Percentiles rank a stretch among this genome's conserved stretches.
phyloP scores from a whole-genome alignment of 805 yeast genomes.

The Nakazawaea siamensis region DNA sequence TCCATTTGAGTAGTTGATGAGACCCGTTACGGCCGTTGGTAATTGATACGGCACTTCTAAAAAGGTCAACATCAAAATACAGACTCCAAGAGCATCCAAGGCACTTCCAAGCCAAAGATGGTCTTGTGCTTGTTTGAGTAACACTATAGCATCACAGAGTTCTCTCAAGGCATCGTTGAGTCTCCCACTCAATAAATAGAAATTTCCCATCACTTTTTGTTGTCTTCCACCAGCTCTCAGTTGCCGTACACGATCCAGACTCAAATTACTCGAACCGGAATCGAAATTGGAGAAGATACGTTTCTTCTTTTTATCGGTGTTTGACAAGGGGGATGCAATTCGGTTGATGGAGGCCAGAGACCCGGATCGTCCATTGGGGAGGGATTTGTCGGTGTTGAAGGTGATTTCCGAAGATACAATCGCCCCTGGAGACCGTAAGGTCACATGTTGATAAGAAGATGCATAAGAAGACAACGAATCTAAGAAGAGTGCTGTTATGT shows the following conservation, averaged over 20 bases:
- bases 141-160: slow-evolving; percentile 63
- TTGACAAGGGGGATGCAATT: slow-evolving; percentile 1
- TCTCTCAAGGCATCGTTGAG: slow-evolving; percentile 60
- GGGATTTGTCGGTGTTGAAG: neutral
- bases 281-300: slow-evolving; percentile 18
- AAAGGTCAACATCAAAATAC: slow-evolving; percentile 51
- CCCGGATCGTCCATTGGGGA: neutral
- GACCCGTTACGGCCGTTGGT: slow-evolving; percentile 24
- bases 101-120: slow-evolving; percentile 84
- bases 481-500: slow-evolving; percentile 57
- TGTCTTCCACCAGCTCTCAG: slow-evolving; percentile 63
- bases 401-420: slow-evolving; percentile 40
- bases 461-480: slow-evolving; percentile 59
- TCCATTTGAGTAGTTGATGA: slow-evolving; percentile 13
- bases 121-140: slow-evolving; percentile 59
- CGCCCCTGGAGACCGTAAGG: slow-evolving; percentile 75
- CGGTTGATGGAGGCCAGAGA: no score
- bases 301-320: slow-evolving; percentile 17
- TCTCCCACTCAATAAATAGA: slow-evolving; percentile 76
- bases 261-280: slow-evolving; percentile 13
- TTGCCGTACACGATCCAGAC: slow-evolving; percentile 25
- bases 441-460: slow-evolving; percentile 67
- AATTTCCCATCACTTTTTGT: slow-evolving; percentile 64
- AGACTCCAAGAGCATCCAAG: slow-evolving; percentile 71
- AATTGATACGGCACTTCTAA: slow-evolving; percentile 44